These are phyloP conservation scores for Clavispora vitiphila DNA, from an alignment of 805 yeast genomes.

Conservation along the genomic window DNA sequence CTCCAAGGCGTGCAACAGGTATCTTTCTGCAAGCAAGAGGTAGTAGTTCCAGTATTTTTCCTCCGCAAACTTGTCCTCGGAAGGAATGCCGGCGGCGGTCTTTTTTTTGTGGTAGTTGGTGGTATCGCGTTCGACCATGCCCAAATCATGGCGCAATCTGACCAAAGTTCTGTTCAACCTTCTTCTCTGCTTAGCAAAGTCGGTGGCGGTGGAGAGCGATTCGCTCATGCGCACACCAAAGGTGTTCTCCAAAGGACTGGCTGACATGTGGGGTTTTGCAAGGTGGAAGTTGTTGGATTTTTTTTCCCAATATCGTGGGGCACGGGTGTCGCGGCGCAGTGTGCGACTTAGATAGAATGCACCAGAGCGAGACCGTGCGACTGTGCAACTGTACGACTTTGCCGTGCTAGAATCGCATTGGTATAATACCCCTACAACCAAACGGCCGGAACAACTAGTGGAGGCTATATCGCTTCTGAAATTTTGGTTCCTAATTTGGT, in stretches of 20 bases:
- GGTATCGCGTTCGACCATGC: conserved; percentile 62
- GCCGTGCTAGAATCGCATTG: too few species aligned
- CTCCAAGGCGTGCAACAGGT: conserved; percentile 64
- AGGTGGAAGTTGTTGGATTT: not conserved
- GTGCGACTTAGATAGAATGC: too few species aligned
- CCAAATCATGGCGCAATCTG: conserved; percentile 59
- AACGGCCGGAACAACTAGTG: too few species aligned
- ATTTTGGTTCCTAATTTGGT: too few species aligned
- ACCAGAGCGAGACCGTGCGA: too few species aligned
- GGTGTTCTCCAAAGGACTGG: conserved; percentile 21
- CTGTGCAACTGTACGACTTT: too few species aligned
- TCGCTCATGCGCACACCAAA: conserved; percentile 57
- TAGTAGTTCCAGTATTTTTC: conserved; percentile 51
- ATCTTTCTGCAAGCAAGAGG: conserved; percentile 74
- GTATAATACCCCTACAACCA: too few species aligned
- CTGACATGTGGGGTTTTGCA: conserved; percentile 5
- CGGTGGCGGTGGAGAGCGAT: conserved; percentile 61
- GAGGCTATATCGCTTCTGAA: too few species aligned
- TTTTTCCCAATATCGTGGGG: conserved; percentile 1
- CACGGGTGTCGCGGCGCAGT: conserved; percentile 8
- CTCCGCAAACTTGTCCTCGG: conserved; percentile 48
- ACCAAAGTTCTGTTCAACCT: conserved; percentile 56
- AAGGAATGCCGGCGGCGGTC: conserved; percentile 41
- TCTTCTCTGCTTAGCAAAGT: conserved; percentile 63
- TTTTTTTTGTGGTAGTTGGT: conserved; percentile 51